Percentiles rank a stretch among this genome's conserved stretches.
phyloP scores from a whole-genome alignment of 129 eudicot species.

The Flaveria ramosissima region DNA sequence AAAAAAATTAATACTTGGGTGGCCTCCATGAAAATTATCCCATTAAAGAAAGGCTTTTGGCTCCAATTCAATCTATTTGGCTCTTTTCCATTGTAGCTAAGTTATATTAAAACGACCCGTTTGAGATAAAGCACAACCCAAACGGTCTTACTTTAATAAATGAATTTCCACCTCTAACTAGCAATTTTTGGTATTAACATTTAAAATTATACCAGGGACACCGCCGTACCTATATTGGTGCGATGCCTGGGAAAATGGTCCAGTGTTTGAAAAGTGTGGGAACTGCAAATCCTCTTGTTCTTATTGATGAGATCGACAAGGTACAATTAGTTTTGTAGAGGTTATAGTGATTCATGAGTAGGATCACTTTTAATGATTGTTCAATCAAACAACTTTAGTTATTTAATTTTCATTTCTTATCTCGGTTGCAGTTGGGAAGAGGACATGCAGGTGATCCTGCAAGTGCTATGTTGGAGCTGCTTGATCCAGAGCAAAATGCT shows the following conservation, averaged over 20 bases:
- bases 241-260: conserved; percentile 99
- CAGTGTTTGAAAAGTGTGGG: conserved; percentile 95
- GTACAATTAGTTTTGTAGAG: conserved; percentile 34
- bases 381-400: background rate
- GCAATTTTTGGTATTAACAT: conserved; percentile 25
- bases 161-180: background rate
- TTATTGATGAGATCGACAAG: conserved; percentile 99
- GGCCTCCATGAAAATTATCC: background rate
- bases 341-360: background rate
- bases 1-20: background rate
- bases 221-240: conserved; percentile 95
- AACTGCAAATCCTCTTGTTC: conserved; percentile 94
- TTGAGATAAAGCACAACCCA: conserved; percentile 15
- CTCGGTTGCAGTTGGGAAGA: conserved; percentile 71
- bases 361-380: background rate
- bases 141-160: background rate
- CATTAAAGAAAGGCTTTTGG: background rate
- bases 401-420: background rate
- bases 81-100: background rate
- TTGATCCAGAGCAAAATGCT: conserved; percentile 98
- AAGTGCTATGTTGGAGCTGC: conserved; percentile 98
- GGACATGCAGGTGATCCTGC: conserved; percentile 99
- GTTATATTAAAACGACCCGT: background rate
- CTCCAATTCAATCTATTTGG: background rate
- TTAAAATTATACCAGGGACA: conserved; percentile 60